These are phyloP conservation scores for Grigorovia jiainica DNA, from an alignment of 805 yeast species.

Conservation along the genomic window DNA sequence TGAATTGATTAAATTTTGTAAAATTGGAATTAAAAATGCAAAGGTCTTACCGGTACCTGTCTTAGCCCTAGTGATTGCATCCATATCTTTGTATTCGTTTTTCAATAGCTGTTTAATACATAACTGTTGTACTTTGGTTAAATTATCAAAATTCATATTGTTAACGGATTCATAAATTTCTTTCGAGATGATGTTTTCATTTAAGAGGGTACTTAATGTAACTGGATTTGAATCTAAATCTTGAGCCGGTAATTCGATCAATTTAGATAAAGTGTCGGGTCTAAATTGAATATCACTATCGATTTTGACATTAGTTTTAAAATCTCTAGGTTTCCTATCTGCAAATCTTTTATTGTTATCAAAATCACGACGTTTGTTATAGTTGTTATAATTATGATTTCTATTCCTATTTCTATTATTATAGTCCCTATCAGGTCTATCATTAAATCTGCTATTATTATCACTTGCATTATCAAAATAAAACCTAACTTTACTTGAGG, in stretches of 20 bases:
- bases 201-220: conserved; percentile 23
- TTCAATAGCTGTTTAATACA: conserved; percentile 49
- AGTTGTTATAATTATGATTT: no score
- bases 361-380: no score
- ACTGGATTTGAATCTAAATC: conserved; percentile 8
- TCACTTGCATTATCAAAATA: no score
- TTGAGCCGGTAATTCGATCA: conserved; percentile 10
- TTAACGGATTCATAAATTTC: conserved; percentile 30
- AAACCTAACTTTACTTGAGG: no score
- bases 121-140: conserved; percentile 63
- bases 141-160: conserved; percentile 37
- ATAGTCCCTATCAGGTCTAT: no score
- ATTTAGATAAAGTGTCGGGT: conserved; percentile 10
- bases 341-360: not conserved
- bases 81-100: conserved; percentile 34
- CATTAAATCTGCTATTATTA: no score
- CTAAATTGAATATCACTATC: conserved; percentile 6
- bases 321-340: no score
- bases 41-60: conserved; percentile 95
- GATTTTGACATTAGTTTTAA: not conserved
- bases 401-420: no score
- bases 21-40: conserved; percentile 75
- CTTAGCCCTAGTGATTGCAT: conserved; percentile 80
- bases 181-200: conserved; percentile 22
- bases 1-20: conserved; percentile 27